These are phyloP conservation scores for Tulasnella sp. DNA, from an alignment of 768 basidiomycete genomes.

Conservation along the genomic window DNA sequence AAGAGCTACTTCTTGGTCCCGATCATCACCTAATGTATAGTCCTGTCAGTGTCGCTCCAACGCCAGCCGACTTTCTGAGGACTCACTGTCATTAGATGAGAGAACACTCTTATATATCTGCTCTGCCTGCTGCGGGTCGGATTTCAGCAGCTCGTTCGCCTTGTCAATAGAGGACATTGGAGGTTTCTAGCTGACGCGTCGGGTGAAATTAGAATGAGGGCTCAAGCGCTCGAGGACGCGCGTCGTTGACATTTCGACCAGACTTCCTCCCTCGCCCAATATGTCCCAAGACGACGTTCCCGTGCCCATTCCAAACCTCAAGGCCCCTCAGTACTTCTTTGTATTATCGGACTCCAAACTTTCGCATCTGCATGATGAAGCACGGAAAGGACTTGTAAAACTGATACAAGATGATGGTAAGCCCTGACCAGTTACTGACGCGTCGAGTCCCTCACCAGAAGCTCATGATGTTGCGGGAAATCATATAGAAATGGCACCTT, in stretches of 20 bases:
- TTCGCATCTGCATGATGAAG: conserved; percentile 51
- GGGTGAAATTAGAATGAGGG: conserved; percentile 26
- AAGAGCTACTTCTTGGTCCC: conserved; percentile 77
- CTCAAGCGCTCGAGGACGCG: conserved; percentile 15
- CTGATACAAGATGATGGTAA: conserved; percentile 71
- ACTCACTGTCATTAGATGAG: conserved; percentile 7
- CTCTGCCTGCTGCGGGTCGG: conserved; percentile 54
- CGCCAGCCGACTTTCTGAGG: neutral
- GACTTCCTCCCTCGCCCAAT: conserved; percentile 1
- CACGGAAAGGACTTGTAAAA: conserved; percentile 51
- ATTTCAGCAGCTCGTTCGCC: conserved; percentile 38
- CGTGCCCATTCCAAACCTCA: conserved; percentile 77
- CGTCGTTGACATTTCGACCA: conserved; percentile 8
- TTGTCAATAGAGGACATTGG: conserved; percentile 33
- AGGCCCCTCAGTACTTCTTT: conserved; percentile 69
- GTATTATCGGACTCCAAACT: conserved; percentile 53
- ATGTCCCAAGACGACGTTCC: conserved; percentile 77
- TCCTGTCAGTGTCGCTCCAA: neutral
- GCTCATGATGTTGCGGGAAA: neutral
- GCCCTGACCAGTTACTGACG: conserved; percentile 25
- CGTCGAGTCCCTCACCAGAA: neutral
- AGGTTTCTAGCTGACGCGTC: conserved; percentile 20
- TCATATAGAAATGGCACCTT: conserved; percentile 74
- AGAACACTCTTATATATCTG: conserved; percentile 58
- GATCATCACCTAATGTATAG: conserved; percentile 32